A percentile compares a stretch with the other conserved stretches of the same genome.
phyloP scores from a whole-genome alignment of 768 basidiomycete genomes.

The Suillus ampliporus region DNA sequence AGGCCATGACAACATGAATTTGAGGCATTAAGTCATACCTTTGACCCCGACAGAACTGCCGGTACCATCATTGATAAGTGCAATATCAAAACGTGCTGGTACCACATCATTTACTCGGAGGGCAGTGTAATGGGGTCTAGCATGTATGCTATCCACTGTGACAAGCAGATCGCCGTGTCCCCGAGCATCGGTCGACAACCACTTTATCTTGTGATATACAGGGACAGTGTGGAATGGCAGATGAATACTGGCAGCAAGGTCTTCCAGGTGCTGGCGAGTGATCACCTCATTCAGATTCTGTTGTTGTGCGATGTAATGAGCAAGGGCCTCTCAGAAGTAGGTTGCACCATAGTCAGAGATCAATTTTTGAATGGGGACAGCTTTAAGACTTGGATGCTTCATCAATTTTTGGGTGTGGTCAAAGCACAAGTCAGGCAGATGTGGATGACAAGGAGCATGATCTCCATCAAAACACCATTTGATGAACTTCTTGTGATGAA shows the following conservation, averaged over 20 bases:
- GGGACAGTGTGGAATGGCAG: constrained; percentile 25
- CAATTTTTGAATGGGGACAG: constrained; percentile 28
- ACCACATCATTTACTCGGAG: too few relatives aligned
- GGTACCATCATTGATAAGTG: constrained; percentile 25
- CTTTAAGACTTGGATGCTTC: constrained; percentile 30
- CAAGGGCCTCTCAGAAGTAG: constrained; percentile 33
- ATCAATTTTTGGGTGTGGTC: constrained; percentile 25
- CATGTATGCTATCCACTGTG: constrained; percentile 39
- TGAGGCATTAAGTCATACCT: too few relatives aligned
- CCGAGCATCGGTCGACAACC: constrained; percentile 25
- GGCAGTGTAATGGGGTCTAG: constrained; percentile 32
- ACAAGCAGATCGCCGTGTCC: constrained; percentile 4
- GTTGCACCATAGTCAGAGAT: constrained; percentile 32
- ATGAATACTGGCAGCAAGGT: constrained; percentile 8
- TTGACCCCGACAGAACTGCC: constrained; percentile 14
- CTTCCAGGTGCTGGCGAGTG: constrained; percentile 22
- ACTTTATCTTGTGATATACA: constrained; percentile 42
- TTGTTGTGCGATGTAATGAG: constrained; percentile 27
- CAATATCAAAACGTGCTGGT: constrained; percentile 50
- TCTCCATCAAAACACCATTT: constrained; percentile 20
- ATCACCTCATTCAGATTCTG: constrained; percentile 22
- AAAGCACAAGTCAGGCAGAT: constrained; percentile 13
- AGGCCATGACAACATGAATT: too few relatives aligned
- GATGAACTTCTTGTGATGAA: constrained; percentile 28
- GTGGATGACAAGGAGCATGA: too few relatives aligned